A percentile compares a stretch with the other conserved stretches of the same genome.
Evolutionary conservation across 163 green algal genomes (phyloP).

Genomic region (Scenedesmus sp.): DNA sequence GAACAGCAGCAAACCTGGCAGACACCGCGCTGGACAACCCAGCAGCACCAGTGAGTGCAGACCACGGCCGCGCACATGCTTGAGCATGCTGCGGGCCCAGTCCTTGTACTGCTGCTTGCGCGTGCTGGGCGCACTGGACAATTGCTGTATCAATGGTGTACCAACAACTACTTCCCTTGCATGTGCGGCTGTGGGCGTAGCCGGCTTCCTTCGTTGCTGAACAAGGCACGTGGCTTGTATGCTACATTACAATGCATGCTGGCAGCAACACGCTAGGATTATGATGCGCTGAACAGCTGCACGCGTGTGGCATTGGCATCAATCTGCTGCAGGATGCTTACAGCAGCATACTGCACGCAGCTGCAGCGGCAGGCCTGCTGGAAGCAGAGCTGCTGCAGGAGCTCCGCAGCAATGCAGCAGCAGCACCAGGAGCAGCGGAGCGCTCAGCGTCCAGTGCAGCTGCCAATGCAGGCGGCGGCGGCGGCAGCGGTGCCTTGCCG

Average conservation of each 20-base stretch:
- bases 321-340: constrained; percentile 53
- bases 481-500: background rate
- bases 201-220: too few species aligned
- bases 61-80: too few species aligned
- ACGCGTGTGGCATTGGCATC: background rate
- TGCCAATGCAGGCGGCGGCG: background rate
- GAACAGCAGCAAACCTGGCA: constrained; percentile 78
- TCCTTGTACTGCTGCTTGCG: background rate
- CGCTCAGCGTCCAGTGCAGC: background rate
- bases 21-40: constrained; percentile 88
- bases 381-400: constrained; percentile 42
- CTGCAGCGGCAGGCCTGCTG: constrained; percentile 58
- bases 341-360: constrained; percentile 59
- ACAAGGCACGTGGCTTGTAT: too few species aligned
- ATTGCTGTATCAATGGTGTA: too few species aligned
- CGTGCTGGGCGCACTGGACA: too few species aligned
- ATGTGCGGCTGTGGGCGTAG: too few species aligned
- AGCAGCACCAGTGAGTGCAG: constrained; percentile 61
- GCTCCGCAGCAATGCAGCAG: constrained; percentile 14
- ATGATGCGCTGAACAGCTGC: too few species aligned
- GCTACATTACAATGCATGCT: too few species aligned
- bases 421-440: background rate
- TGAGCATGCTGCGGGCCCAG: background rate
- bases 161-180: too few species aligned
- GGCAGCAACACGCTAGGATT: too few species aligned